phyloP scores from a whole-genome alignment of 495 filamentous ascomycete species.

The Xylaria sp. region DNA sequence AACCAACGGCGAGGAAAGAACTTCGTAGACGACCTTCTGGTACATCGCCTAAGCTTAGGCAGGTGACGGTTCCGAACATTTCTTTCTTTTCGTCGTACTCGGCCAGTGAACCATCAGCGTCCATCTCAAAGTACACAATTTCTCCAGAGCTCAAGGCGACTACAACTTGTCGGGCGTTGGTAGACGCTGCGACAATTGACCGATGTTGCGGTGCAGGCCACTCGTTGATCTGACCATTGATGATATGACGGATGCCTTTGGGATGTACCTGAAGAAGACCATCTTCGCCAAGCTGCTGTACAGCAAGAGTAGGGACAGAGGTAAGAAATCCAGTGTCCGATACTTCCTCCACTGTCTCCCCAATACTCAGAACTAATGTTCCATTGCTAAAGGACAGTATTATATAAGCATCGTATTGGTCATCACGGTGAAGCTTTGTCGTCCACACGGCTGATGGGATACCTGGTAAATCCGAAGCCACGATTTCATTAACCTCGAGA shows the following conservation, averaged over 20 bases:
- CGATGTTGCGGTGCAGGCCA: constrained; percentile 94
- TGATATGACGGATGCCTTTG: constrained; percentile 90
- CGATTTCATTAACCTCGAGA: constrained; percentile 90
- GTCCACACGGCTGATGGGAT: constrained; percentile 93
- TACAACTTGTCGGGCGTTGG: constrained; percentile 91
- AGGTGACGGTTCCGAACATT: constrained; percentile 95
- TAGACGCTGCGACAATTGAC: constrained; percentile 93
- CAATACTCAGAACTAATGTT: constrained; percentile 87
- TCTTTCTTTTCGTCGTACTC: constrained; percentile 96
- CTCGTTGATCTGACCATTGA: constrained; percentile 84
- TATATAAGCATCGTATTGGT: constrained; percentile 84
- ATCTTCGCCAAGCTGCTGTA: constrained; percentile 93
- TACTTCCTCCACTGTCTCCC: constrained; percentile 95
- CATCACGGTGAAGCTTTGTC: constrained; percentile 80
- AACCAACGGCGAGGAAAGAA: constrained; percentile 92
- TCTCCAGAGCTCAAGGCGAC: constrained; percentile 94
- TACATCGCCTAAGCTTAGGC: constrained; percentile 90
- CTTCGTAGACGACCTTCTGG: constrained; percentile 86
- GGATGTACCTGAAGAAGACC: constrained; percentile 94
- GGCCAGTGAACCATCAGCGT: constrained; percentile 84
- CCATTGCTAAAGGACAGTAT: constrained; percentile 73
- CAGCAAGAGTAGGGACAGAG: constrained; percentile 84
- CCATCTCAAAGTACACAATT: constrained; percentile 98
- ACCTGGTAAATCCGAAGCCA: constrained; percentile 86
- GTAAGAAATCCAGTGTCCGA: constrained; percentile 90